phyloP scores from a whole-genome alignment of 768 basidiomycete species.

The Lactarius hatsudake region DNA sequence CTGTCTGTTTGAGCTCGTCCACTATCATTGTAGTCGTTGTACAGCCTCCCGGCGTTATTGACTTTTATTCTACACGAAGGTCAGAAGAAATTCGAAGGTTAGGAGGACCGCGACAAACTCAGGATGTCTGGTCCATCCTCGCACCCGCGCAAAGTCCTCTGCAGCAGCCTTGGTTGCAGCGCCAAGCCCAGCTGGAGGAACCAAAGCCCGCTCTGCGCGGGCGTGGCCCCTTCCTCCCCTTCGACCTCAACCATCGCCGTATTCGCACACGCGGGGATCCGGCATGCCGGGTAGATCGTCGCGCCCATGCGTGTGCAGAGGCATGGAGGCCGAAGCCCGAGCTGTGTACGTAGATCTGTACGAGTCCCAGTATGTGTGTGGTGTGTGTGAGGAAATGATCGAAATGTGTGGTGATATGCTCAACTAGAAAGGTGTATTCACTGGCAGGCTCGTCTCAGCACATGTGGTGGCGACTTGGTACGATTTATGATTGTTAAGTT shows the following conservation, averaged over 20 bases:
- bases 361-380: no score
- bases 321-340: background rate
- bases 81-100: background rate
- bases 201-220: no score
- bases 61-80: background rate
- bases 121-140: conserved; percentile 1
- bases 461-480: no score
- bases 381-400: no score
- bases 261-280: background rate
- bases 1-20: conserved; percentile 4
- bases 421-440: no score
- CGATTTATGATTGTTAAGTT: no score
- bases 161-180: background rate
- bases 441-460: no score
- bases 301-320: background rate
- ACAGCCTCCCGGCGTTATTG: conserved; percentile 9
- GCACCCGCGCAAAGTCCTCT: background rate
- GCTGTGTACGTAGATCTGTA: background rate
- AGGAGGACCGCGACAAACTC: background rate
- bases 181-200: background rate
- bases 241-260: background rate
- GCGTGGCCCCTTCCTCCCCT: no score
- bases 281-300: conserved; percentile 7
- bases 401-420: no score
- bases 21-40: background rate